A percentile compares a stretch with the other conserved stretches of the same genome.
These are phyloP conservation scores for Candida verbasci DNA, from an alignment of 805 yeast species.

Conservation along the genomic window DNA sequence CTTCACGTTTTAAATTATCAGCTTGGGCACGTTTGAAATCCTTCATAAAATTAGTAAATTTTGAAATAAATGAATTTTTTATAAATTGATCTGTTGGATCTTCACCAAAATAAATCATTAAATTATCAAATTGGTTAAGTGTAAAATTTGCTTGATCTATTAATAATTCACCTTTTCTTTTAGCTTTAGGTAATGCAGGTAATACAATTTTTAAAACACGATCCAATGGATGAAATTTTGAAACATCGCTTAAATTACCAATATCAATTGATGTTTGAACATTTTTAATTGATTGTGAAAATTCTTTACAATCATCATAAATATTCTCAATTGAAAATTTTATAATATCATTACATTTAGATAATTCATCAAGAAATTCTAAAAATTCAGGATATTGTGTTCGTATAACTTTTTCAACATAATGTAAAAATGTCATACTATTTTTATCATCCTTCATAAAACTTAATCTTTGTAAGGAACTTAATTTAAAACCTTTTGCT, in stretches of 20 bases:
- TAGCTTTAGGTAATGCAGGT: conserved; percentile 53
- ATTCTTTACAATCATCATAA: conserved; percentile 55
- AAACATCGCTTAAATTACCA: conserved; percentile 62
- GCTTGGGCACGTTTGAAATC: conserved; percentile 62
- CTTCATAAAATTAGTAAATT: conserved; percentile 54
- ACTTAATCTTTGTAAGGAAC: conserved; percentile 63
- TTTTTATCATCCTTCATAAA: conserved; percentile 70
- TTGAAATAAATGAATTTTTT: conserved; percentile 57
- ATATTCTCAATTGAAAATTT: conserved; percentile 62
- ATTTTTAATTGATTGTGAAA: conserved; percentile 44
- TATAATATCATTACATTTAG: conserved; percentile 48
- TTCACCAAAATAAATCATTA: conserved; percentile 73
- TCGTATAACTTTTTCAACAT: conserved; percentile 66
- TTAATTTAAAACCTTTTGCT: conserved; percentile 66
- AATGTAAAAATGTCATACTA: conserved; percentile 68
- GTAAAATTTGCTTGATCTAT: conserved; percentile 49
- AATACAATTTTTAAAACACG: conserved; percentile 49
- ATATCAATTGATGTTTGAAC: conserved; percentile 51
- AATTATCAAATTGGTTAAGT: conserved; percentile 47
- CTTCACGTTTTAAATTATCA: conserved; percentile 66
- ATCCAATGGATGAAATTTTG: conserved; percentile 65
- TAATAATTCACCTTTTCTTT: conserved; percentile 47
- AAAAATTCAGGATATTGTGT: conserved; percentile 61
- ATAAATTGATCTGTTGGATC: conserved; percentile 52
- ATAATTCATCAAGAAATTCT: conserved; percentile 57